A percentile compares a stretch with the other conserved stretches of the same genome.
Evolutionary conservation across 2,329 filamentous ascomycete species (phyloP).

Genomic region (Albifimbria verrucaria): DNA sequence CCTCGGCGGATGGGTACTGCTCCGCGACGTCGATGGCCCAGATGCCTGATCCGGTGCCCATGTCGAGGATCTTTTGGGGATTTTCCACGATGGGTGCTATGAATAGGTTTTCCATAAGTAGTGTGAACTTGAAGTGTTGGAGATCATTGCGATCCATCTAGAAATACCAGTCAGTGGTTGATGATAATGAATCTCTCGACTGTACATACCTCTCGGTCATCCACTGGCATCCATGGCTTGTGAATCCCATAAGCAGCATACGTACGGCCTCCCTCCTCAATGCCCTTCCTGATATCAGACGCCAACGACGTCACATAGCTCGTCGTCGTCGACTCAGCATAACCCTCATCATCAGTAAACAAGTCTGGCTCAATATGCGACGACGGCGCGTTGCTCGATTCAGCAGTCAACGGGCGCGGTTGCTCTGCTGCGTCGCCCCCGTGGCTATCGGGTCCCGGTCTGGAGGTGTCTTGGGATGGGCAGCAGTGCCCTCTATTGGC

Average conservation of each 20-base stretch:
- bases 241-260: constrained; percentile 20
- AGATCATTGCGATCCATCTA: constrained; percentile 21
- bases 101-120: constrained; percentile 11
- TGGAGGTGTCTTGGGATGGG: no score
- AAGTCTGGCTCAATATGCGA: constrained; percentile 16
- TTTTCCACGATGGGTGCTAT: constrained; percentile 22
- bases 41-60: constrained; percentile 24
- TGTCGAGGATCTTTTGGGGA: constrained; percentile 20
- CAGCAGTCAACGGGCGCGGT: not conserved
- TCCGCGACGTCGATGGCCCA: constrained; percentile 29
- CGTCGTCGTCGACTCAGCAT: constrained; percentile 26
- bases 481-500: no score
- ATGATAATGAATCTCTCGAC: not conserved
- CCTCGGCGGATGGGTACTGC: constrained; percentile 21
- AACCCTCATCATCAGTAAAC: constrained; percentile 18
- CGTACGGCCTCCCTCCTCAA: constrained; percentile 17
- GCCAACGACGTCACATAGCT: constrained; percentile 23
- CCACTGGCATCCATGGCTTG: constrained; percentile 17
- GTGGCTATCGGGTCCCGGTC: no score
- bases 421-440: no score
- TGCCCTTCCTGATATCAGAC: constrained; percentile 18
- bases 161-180: not conserved
- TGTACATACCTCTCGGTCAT: constrained; percentile 12
- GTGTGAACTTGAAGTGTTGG: constrained; percentile 20
- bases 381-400: constrained; percentile 1